These are phyloP conservation scores for Gracilaria domingensis DNA, from an alignment of 23 red algal species.

Conservation along the genomic window DNA sequence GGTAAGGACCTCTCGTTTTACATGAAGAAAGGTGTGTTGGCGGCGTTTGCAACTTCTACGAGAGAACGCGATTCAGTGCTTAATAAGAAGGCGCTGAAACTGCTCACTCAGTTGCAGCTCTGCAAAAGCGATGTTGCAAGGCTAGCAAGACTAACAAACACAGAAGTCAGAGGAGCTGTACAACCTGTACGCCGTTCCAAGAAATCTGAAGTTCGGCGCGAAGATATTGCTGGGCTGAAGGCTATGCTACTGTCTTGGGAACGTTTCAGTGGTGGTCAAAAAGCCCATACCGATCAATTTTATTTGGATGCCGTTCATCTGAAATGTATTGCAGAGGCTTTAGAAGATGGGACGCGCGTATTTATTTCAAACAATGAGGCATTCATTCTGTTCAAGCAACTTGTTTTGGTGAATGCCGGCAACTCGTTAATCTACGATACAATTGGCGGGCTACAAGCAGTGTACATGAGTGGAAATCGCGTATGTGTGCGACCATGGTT, in stretches of 20 bases:
- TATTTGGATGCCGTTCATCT: background rate
- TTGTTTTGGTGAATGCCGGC: background rate
- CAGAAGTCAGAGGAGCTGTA: background rate
- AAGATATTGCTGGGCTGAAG: constrained; percentile 8
- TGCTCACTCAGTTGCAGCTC: background rate
- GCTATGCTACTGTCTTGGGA: constrained; percentile 12
- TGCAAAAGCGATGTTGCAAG: background rate
- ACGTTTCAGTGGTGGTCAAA: background rate
- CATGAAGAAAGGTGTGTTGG: background rate
- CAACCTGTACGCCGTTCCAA: background rate
- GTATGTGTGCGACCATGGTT: background rate
- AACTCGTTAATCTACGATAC: background rate
- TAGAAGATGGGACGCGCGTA: background rate
- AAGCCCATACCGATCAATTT: background rate
- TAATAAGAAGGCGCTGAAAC: background rate
- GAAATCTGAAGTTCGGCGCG: background rate
- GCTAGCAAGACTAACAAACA: background rate
- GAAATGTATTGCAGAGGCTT: constrained; percentile 16
- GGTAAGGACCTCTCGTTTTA: background rate
- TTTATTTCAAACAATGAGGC: background rate
- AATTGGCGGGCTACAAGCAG: background rate
- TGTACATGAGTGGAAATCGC: background rate
- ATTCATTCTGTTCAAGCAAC: background rate
- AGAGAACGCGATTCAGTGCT: background rate
- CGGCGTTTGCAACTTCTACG: background rate